Base-by-base conservation (phyloP, 495 filamentous ascomycete species). In the Neurospora sublineolata region DNA sequence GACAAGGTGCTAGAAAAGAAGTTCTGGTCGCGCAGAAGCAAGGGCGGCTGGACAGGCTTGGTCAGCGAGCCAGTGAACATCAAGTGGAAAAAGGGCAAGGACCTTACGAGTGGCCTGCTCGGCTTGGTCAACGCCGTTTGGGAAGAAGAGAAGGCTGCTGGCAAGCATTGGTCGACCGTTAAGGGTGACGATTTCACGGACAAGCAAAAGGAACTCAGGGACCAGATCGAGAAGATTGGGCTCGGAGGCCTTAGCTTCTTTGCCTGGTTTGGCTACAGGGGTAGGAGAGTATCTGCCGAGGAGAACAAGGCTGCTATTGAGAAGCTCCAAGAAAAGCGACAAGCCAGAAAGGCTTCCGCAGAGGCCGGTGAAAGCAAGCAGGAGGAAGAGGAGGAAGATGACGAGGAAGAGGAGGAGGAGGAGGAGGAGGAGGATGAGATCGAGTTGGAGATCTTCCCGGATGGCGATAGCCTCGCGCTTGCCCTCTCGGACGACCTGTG, bases 41-140 rank as follows among this genome's bases (percentile, higher is more conserved):
- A 86, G 76, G 87, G 88, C 75, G 89, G 87, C 38, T 91, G 87
- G 84, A 81, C 85, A 23, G 92, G 92, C 39, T 84, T 95, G 23
- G 92, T 95, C 60, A 91, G 88, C 42, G 92, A 94, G 79, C 94
- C 94, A 7, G 92, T 97, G 42, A 85, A 87, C 71, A 92, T 98
- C 78, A 84, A 89, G 76, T 98, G 94, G 94, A 97, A 93, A 87
- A 83, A 89, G 74, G 90, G 87, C 69, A 89, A 89, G 81, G 94
- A 98, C 79, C 79, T 94, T 75, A 97, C 93, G 41, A 86, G 87
- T 70, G 94, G 94, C 44, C 80, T 97, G 75, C 88, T 93, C 27
- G 86, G 89, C 80, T 86, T 92, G 7, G 90, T 90, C 18, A 85
- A 87, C 68, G 86, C 87, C 67, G 85, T 91, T 42, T 92, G 83